Percentiles rank a stretch among this genome's conserved stretches.
Evolutionary conservation across 495 filamentous ascomycete species (phyloP).

Genomic region (Chaetomidium leptoderma): DNA sequence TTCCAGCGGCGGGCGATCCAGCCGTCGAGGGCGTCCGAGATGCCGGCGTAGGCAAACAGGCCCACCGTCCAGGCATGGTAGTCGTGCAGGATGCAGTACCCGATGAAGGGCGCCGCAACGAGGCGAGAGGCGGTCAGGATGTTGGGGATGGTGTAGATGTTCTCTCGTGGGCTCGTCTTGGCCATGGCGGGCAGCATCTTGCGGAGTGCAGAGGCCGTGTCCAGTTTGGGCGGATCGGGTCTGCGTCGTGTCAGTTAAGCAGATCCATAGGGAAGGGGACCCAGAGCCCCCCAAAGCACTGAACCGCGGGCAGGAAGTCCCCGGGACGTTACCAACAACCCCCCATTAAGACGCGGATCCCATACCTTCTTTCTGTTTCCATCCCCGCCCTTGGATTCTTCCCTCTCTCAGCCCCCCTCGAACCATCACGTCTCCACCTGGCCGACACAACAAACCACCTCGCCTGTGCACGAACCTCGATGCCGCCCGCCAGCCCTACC

Average conservation of each 20-base stretch:
- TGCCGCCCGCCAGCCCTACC: background rate
- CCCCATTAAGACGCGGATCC: background rate
- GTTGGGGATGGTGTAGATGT: constrained; percentile 95
- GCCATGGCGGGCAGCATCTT: constrained; percentile 51
- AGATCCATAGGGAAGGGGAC: background rate
- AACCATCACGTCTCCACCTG: background rate
- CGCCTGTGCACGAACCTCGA: background rate
- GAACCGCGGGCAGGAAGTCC: no score
- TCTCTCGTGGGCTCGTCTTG: constrained; percentile 56
- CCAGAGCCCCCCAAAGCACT: no score
- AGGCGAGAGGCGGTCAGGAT: constrained; percentile 84
- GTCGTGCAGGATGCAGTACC: constrained; percentile 83
- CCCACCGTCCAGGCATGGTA: constrained; percentile 71
- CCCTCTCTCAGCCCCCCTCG: background rate
- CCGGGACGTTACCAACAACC: no score
- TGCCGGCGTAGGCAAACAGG: constrained; percentile 84
- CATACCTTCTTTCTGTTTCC: background rate
- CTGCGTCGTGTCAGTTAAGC: background rate
- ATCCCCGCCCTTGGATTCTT: background rate
- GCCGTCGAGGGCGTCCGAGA: constrained; percentile 88
- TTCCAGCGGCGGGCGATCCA: constrained; percentile 86
- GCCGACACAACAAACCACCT: background rate
- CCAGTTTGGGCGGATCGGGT: constrained; percentile 11
- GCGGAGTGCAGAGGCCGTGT: constrained; percentile 16
- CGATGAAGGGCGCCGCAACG: constrained; percentile 76